A percentile compares a stretch with the other conserved stretches of the same genome.
Evolutionary conservation across 495 filamentous ascomycete genomes (phyloP).

Genomic region (Talaromyces wortmannii): DNA sequence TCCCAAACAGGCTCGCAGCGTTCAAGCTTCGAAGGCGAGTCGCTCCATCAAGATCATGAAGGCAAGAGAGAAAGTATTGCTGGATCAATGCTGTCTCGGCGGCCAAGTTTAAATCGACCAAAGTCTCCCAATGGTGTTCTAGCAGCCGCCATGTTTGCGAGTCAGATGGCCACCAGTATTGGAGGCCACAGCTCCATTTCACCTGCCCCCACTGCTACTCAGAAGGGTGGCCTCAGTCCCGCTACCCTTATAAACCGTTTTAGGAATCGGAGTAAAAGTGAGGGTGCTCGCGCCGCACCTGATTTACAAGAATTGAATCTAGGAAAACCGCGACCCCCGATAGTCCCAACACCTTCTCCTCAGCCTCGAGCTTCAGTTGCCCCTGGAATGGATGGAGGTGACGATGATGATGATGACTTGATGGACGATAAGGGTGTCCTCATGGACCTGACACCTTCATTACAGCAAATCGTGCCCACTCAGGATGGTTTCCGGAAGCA

Average conservation of each 20-base stretch:
- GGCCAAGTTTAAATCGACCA: conserved; percentile 50
- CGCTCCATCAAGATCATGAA: conserved; percentile 23
- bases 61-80: conserved; percentile 44
- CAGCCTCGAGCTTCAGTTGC: not conserved
- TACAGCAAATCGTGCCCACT: conserved; percentile 58
- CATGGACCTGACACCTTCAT: conserved; percentile 40
- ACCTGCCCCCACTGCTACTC: not conserved
- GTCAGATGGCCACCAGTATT: conserved; percentile 55
- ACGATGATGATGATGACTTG: conserved; percentile 40
- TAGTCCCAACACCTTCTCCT: not conserved
- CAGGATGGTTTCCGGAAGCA: conserved; percentile 72
- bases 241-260: not conserved
- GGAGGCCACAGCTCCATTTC: conserved; percentile 26
- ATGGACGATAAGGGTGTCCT: conserved; percentile 34
- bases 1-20: conserved; percentile 23
- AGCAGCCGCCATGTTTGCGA: conserved; percentile 48
- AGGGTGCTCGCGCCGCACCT: conserved; percentile 21
- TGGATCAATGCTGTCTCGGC: conserved; percentile 38
- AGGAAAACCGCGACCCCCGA: not conserved
- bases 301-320: not conserved
- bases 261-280: conserved; percentile 59
- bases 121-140: conserved; percentile 58
- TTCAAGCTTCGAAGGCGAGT: conserved; percentile 17
- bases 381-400: conserved; percentile 11
- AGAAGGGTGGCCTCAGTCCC: not conserved